Evolutionary conservation across 1,284 basidiomycete genomes (phyloP), one percentile per base, ranked within the genome.

Genomic region (Vanrija pseudolonga): DNA sequence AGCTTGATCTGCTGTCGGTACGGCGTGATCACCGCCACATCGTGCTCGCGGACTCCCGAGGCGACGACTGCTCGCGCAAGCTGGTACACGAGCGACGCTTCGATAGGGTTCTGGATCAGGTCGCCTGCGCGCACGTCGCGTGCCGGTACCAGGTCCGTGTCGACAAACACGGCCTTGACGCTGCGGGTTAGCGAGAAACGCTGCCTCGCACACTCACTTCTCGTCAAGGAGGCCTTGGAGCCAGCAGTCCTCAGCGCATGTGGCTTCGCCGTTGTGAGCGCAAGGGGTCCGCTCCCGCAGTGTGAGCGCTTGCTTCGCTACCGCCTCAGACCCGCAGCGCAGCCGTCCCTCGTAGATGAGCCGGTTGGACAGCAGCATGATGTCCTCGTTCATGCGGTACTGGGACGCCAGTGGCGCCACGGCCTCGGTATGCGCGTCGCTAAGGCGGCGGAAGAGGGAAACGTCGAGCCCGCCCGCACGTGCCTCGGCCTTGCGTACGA

Each of bases 1-100:
- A 94, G 80, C 76, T 97, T 96, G 78, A 94, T 86, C 72, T 99
- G 96, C 66, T 98, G 94, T 1, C 94, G 84, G 71, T 98, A 98
- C 28, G 93, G 80, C 9, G 93, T 89, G 65, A 98, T 88, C 57
- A 97, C 80, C 3, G 88, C 95, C 52, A 98, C 85, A 63, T 94
- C 85, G 1, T 81, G 75, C 55, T 86, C 78, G 2, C 71, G 61
- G 15, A 95, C 77, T 3, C 93, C 93, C 38, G 83, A 80, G 0
- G 69, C 71, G 2, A 89, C 63, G 12, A 98, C 78, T 0, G 84
- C 82, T 45, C 85, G 80, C 1, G 84, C 80, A 19, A 92, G 71
- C 73, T 92, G 83, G 20, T 64, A 58, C 4, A 81, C 72, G 0
- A 84, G 65, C 9, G 64, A 50, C 0, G 88, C 93, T 68, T 98